Evolutionary conservation across 164 flowering plant genomes (phyloP).

Genomic region (Cinnamomum chago): DNA sequence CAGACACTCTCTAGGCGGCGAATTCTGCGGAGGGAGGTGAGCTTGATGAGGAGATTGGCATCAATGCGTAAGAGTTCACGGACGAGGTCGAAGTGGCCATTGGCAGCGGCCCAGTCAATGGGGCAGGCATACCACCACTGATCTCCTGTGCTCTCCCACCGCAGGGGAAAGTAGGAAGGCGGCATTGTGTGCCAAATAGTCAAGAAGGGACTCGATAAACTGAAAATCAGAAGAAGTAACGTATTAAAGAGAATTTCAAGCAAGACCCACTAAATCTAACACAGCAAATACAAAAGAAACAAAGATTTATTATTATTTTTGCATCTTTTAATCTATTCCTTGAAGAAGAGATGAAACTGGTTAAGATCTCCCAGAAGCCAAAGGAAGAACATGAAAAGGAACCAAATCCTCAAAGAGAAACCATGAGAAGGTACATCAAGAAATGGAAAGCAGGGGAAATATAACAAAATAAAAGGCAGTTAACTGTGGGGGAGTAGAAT

Average conservation of each 20-base stretch:
- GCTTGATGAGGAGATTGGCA: conserved; percentile 80
- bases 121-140: conserved; percentile 99
- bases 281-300: background rate
- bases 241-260: background rate
- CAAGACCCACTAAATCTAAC: background rate
- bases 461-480: background rate
- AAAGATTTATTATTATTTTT: too few relatives aligned
- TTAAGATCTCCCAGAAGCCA: background rate
- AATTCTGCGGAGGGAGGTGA: conserved; percentile 79
- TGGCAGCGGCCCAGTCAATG: conserved; percentile 86
- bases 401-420: background rate
- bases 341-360: background rate
- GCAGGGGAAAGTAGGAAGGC: conserved; percentile 65
- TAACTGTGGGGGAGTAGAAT: background rate
- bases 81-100: conserved; percentile 74
- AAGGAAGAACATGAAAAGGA: background rate
- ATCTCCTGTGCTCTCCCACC: conserved; percentile 96
- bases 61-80: conserved; percentile 78
- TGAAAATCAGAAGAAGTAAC: background rate
- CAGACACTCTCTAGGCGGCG: conserved; percentile 91
- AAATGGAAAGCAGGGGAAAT: background rate
- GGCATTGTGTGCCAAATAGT: conserved; percentile 22
- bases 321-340: background rate
- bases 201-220: background rate
- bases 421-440: background rate